Conservation (phyloP, 305 asterid species). For the Fraxinus nigra region DNA sequence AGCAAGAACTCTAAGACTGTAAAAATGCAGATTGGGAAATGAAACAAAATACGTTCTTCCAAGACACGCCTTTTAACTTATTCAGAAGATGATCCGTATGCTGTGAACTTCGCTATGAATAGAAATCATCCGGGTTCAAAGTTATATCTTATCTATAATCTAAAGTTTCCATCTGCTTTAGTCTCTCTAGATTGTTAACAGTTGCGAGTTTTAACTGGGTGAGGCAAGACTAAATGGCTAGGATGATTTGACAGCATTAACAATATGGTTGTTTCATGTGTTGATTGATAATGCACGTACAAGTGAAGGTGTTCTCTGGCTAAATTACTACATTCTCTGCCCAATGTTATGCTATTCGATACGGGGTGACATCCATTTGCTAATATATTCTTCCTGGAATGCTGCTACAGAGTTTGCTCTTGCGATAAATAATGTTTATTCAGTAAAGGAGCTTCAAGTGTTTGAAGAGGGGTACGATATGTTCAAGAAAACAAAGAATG, state of each 20-base stretch:
- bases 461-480: background rate
- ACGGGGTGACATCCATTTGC: background rate
- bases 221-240: background rate
- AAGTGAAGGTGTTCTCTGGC: background rate
- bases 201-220: background rate
- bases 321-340: background rate
- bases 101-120: background rate
- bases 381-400: too few relatives aligned
- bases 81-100: background rate
- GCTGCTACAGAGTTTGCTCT: background rate
- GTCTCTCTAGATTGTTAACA: background rate
- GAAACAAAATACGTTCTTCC: background rate
- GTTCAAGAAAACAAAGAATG: background rate
- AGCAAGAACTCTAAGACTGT: background rate
- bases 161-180: background rate
- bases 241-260: background rate
- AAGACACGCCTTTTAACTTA: background rate
- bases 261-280: background rate
- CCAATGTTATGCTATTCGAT: background rate
- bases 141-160: background rate
- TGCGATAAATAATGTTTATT: background rate
- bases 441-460: background rate
- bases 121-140: background rate
- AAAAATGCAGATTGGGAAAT: background rate
- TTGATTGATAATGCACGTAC: background rate